Percentiles rank a stretch among this genome's conserved stretches.
Conservation (phyloP, 352 stramenopile species). For the Pseudoperonospora humuli region DNA sequence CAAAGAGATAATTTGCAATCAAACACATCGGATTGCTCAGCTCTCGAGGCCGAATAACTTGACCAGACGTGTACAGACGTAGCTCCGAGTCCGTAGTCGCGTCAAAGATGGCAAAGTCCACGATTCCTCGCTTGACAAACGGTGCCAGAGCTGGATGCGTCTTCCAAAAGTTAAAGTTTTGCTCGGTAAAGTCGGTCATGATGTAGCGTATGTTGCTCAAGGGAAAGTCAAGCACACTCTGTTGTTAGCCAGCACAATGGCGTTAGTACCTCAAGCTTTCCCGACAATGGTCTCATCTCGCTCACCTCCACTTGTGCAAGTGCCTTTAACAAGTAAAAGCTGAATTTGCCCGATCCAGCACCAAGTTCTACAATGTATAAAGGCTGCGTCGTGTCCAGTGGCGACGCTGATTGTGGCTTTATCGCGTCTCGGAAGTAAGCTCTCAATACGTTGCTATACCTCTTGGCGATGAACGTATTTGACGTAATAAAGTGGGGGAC, state of each 20-base stretch:
- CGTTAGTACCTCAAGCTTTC: not conserved
- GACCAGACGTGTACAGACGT: constrained; percentile 49
- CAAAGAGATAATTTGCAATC: constrained; percentile 93
- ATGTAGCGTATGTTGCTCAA: constrained; percentile 89
- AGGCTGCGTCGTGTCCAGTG: constrained; percentile 66
- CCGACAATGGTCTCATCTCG: not conserved
- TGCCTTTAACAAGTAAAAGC: constrained; percentile 91
- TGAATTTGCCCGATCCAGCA: constrained; percentile 91
- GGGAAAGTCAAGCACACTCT: constrained; percentile 81
- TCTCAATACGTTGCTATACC: constrained; percentile 70
- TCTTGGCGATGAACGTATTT: constrained; percentile 91
- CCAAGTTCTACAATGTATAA: constrained; percentile 94
- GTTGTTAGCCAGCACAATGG: no score
- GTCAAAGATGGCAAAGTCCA: constrained; percentile 93
- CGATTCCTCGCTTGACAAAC: constrained; percentile 78
- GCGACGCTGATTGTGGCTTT: constrained; percentile 22
- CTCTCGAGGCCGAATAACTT: constrained; percentile 37
- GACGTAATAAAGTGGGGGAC: constrained; percentile 95
- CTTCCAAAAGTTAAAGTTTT: constrained; percentile 92
- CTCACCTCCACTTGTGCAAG: constrained; percentile 56
- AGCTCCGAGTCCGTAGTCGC: constrained; percentile 84
- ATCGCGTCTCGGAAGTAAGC: constrained; percentile 62
- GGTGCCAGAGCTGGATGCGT: constrained; percentile 76
- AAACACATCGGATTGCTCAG: constrained; percentile 86
- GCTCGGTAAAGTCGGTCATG: constrained; percentile 92